phyloP scores from a whole-genome alignment of 225 moss, liverwort and hornwort genomes.

The Pleurozium schreberi region DNA sequence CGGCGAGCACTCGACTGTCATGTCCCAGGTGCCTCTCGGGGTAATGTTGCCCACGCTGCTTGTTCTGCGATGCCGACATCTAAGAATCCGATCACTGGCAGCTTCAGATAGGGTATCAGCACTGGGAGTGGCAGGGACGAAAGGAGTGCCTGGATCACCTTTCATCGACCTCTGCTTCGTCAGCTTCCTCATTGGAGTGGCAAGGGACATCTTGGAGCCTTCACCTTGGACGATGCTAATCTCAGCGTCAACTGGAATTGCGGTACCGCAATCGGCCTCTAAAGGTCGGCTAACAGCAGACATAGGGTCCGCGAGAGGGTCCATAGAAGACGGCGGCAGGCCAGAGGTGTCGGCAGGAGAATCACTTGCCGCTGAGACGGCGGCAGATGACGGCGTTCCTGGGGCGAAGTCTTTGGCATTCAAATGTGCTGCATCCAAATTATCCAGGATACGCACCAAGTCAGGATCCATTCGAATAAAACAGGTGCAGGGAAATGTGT shows the following conservation, averaged over 20 bases:
- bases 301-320: background rate
- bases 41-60: constrained; percentile 23
- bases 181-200: background rate
- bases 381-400: background rate
- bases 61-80: constrained; percentile 22
- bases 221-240: background rate
- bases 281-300: background rate
- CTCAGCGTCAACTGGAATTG: background rate
- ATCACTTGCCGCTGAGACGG: background rate
- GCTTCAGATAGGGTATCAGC: background rate
- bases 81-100: constrained; percentile 8
- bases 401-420: too few relatives aligned
- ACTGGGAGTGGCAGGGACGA: constrained; percentile 11
- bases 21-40: background rate
- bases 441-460: background rate
- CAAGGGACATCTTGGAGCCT: background rate
- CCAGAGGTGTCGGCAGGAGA: background rate
- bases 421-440: background rate
- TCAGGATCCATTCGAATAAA: background rate
- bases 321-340: background rate
- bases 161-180: constrained; percentile 11
- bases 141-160: background rate
- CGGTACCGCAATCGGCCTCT: background rate
- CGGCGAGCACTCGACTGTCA: background rate
- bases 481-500: background rate